These are phyloP conservation scores for Cryptococcus sp. DNA, from an alignment of 1,284 basidiomycete genomes.

Conservation along the genomic window DNA sequence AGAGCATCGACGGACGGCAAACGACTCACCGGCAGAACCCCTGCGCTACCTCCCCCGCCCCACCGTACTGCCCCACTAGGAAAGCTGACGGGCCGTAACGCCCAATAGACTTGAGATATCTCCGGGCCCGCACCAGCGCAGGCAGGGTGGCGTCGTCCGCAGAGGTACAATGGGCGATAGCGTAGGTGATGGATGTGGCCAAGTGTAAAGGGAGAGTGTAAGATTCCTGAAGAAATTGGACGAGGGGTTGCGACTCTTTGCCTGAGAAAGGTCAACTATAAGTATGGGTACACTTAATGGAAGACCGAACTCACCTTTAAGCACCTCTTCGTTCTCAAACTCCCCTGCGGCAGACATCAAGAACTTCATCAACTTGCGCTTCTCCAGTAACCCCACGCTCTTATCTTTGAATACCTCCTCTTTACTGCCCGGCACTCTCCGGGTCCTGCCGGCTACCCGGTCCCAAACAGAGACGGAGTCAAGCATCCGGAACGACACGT, in stretches of 20 bases:
- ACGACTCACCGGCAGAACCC: slow-evolving; percentile 67
- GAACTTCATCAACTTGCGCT: slow-evolving; percentile 89
- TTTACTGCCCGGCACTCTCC: slow-evolving; percentile 80
- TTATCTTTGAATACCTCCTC: slow-evolving; percentile 90
- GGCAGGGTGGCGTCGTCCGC: slow-evolving; percentile 61
- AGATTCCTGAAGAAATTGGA: slow-evolving; percentile 59
- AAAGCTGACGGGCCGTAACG: slow-evolving; percentile 88
- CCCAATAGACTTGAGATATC: slow-evolving; percentile 74
- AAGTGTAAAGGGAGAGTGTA: slow-evolving; percentile 64
- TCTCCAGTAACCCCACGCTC: slow-evolving; percentile 73
- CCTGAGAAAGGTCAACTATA: slow-evolving; percentile 40
- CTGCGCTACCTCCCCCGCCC: slow-evolving; percentile 85
- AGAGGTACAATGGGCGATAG: slow-evolving; percentile 62
- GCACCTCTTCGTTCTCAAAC: slow-evolving; percentile 58
- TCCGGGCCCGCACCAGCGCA: slow-evolving; percentile 64
- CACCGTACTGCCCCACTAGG: slow-evolving; percentile 91
- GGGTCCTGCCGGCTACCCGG: slow-evolving; percentile 44
- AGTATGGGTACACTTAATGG: slow-evolving; percentile 22
- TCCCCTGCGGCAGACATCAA: slow-evolving; percentile 73
- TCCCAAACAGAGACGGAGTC: slow-evolving; percentile 62
- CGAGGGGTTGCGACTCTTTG: slow-evolving; percentile 58
- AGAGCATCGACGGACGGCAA: neutral
- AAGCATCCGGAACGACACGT: slow-evolving; percentile 85
- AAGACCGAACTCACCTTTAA: slow-evolving; percentile 18
- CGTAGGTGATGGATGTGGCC: slow-evolving; percentile 63